Evolutionary conservation across 306 rosid species (phyloP).

Genomic region (Pterocarpus macrocarpus): DNA sequence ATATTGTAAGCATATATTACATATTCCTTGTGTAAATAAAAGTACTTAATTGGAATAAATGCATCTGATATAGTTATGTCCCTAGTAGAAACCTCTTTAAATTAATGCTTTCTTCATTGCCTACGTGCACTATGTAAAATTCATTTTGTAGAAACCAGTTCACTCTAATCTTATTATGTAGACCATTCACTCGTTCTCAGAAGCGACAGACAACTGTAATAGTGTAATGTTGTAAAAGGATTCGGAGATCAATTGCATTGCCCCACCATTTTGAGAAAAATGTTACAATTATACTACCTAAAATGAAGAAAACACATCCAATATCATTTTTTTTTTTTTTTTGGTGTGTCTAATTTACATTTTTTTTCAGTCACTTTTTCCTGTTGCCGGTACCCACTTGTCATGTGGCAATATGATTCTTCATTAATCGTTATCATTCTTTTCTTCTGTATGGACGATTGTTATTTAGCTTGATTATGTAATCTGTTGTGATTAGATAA

Average conservation of each 20-base stretch:
- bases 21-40: conserved; percentile 27
- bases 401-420: too few species aligned
- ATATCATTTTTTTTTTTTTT: too few species aligned
- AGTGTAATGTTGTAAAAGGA: neutral
- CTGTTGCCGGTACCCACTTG: conserved; percentile 7
- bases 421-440: neutral
- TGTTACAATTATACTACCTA: too few species aligned
- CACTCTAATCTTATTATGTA: neutral
- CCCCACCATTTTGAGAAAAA: too few species aligned
- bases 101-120: too few species aligned
- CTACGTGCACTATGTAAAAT: neutral
- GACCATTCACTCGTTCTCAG: neutral
- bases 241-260: too few species aligned
- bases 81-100: conserved; percentile 13
- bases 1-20: conserved; percentile 22
- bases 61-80: neutral
- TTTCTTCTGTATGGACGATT: neutral
- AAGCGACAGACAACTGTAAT: neutral
- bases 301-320: too few species aligned
- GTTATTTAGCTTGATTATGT: neutral
- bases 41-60: neutral
- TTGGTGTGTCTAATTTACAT: too few species aligned
- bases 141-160: neutral
- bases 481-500: neutral
- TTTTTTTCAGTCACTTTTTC: neutral